Base-by-base conservation (phyloP, 2,329 filamentous ascomycete genomes). In the Cladosporium sp. region DNA sequence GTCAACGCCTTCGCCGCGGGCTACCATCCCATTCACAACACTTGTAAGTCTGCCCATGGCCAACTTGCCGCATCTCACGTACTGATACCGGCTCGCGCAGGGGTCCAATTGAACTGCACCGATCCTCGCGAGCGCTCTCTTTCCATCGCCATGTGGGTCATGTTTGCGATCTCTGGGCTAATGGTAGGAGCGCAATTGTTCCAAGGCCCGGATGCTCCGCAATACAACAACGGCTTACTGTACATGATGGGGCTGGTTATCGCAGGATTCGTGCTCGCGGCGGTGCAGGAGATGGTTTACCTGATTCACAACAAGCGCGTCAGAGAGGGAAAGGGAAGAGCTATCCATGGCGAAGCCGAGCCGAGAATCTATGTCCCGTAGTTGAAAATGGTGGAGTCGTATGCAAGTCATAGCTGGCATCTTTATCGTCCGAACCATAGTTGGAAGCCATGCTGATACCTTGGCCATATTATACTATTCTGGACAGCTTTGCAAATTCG, bases 141-240 rank as follows among this genome's bases (percentile, higher is more conserved):
- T 17, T 32, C 43, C 7, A 47, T 47, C 13, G 43, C 43, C 15
- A 69, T 73, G 72, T 70, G 68, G 68, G 75, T 79, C 2, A 78
- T 78, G 75, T 70, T 65, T n/a, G 74, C 76, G 3, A 78, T 75
- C 7, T 69, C 63, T 11, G 76, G 76, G 0, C 53, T 79, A 47
- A 77, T 79, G 74, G 72, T 71, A 0, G 76, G 76, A 0, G 73
- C 75, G 7, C 75, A 77, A 54, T 77, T 77, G 32, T 79, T 77
- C 48, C 68, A 69, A 18, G 67, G 59, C 1, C 58, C 65, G 9
- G 73, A 77, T 55, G 59, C 66, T 15, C 71, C 75, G 3, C 70
- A 73, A 61, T 69, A 60, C 22, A 39, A 39, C 34, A 30, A 47
- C 8, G 43, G 43, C 8, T 27, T 47, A 20, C 2, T 47, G 43